Percentiles rank a stretch among this genome's conserved stretches.
Evolutionary conservation across 2,329 filamentous ascomycete species (phyloP).

Genomic region (Cordyceps farinosa): DNA sequence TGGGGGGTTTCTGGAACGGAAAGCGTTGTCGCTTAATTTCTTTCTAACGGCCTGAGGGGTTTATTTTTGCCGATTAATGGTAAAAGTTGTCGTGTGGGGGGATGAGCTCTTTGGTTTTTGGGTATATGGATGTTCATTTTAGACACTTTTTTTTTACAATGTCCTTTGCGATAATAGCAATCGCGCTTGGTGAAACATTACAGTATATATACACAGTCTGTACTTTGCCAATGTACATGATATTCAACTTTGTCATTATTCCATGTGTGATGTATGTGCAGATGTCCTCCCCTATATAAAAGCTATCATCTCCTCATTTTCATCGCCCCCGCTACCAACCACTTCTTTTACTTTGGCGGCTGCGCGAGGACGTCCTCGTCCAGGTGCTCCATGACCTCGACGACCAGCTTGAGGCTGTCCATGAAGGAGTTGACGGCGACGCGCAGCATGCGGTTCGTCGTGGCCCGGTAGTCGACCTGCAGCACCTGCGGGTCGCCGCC

Average conservation of each 20-base stretch:
- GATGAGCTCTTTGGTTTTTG: background rate
- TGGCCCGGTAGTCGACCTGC: slow-evolving; percentile 74
- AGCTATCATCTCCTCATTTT: background rate
- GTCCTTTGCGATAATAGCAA: background rate
- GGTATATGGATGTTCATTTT: background rate
- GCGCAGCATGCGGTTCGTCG: slow-evolving; percentile 93
- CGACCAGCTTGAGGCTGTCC: slow-evolving; percentile 78
- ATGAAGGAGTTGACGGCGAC: slow-evolving; percentile 97
- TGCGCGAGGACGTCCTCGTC: slow-evolving; percentile 72
- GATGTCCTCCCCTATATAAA: background rate
- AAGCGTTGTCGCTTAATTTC: no score
- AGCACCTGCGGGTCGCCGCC: slow-evolving; percentile 46
- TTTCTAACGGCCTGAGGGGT: no score
- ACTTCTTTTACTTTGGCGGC: background rate
- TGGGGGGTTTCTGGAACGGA: no score
- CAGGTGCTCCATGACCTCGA: slow-evolving; percentile 87
- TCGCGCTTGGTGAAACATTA: background rate
- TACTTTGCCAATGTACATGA: background rate
- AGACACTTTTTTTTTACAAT: background rate
- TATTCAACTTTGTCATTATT: background rate
- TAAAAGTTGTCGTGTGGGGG: background rate
- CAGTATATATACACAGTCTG: background rate
- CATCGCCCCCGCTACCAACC: background rate
- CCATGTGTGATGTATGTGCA: background rate
- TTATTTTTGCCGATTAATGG: background rate